Conservation (phyloP, 2,329 filamentous ascomycete species). For the Aspergillus sp. region DNA sequence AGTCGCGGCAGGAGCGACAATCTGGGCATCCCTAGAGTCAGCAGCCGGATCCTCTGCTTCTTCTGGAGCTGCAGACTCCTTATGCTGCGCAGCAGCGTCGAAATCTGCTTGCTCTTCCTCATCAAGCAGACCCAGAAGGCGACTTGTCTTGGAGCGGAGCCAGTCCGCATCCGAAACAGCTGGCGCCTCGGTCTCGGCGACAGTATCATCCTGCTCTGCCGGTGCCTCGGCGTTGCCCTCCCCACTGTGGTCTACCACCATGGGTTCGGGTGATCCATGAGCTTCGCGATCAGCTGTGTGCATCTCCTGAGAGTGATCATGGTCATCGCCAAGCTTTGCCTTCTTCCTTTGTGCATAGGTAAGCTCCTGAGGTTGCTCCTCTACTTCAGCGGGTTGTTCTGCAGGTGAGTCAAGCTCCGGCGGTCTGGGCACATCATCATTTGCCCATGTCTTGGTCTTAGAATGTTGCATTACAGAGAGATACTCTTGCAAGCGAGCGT, state of each 20-base stretch:
- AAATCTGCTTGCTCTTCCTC: conserved; percentile 55
- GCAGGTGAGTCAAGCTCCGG: conserved; percentile 20
- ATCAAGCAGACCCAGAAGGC: conserved; percentile 80
- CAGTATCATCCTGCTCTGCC: conserved; percentile 22
- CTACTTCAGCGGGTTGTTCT: conserved; percentile 24
- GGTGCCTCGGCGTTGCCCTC: conserved; percentile 20
- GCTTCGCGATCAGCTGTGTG: conserved; percentile 5
- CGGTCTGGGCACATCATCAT: conserved; percentile 45
- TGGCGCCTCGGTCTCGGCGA: conserved; percentile 32
- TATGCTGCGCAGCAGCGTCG: conserved; percentile 34
- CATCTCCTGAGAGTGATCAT: conserved; percentile 56
- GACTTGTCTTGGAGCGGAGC: conserved; percentile 84
- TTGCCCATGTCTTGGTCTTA: conserved; percentile 64
- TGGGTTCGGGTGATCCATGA: conserved; percentile 23
- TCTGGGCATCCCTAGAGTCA: conserved; percentile 17
- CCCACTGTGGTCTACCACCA: conserved; percentile 27
- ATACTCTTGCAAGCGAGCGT: conserved; percentile 84
- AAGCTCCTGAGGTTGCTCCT: conserved; percentile 33
- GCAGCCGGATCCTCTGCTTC: conserved; percentile 13
- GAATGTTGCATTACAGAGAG: conserved; percentile 76
- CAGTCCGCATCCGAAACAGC: conserved; percentile 77
- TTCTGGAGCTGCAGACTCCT: conserved; percentile 19
- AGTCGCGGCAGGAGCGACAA: conserved; percentile 14
- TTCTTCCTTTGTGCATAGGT: conserved; percentile 45
- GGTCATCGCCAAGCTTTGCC: conserved; percentile 55